Conservation (phyloP, 768 basidiomycete genomes). For the Rhizopogon salebrosus region DNA sequence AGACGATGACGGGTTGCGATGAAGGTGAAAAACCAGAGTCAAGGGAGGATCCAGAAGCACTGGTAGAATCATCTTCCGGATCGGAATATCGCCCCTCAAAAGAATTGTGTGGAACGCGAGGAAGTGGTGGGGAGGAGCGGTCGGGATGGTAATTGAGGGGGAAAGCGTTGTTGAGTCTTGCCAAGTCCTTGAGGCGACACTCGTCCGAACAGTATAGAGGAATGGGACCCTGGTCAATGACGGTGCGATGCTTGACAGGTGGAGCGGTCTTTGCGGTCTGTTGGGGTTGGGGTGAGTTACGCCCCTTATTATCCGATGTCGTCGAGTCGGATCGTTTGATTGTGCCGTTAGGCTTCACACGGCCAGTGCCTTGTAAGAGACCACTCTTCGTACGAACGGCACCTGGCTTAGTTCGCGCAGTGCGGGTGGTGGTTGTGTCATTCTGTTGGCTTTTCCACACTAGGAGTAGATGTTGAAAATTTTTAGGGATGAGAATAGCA, state of each 20-base stretch:
- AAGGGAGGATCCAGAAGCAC: slow-evolving; percentile 32
- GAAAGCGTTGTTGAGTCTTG: slow-evolving; percentile 33
- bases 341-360: slow-evolving; percentile 54
- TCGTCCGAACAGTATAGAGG: slow-evolving; percentile 83
- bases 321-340: slow-evolving; percentile 36
- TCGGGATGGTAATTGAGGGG: slow-evolving; percentile 46
- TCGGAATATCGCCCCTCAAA: slow-evolving; percentile 24
- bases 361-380: slow-evolving; percentile 62
- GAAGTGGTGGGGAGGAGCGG: slow-evolving; percentile 34
- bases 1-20: slow-evolving; percentile 15
- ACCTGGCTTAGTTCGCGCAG: slow-evolving; percentile 30
- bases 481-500: not conserved
- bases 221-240: slow-evolving; percentile 77
- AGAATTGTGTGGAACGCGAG: slow-evolving; percentile 37
- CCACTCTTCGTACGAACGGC: slow-evolving; percentile 37
- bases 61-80: slow-evolving; percentile 37
- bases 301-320: slow-evolving; percentile 9
- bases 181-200: slow-evolving; percentile 59
- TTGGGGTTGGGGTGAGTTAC: slow-evolving; percentile 12
- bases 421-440: slow-evolving; percentile 17
- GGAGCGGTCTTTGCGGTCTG: slow-evolving; percentile 21
- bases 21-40: slow-evolving; percentile 26
- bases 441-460: slow-evolving; percentile 24
- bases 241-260: slow-evolving; percentile 49
- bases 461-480: slow-evolving; percentile 5